Conservation (phyloP, 2,329 filamentous ascomycete genomes). For the Dryadomyces quercus-mongolicae region DNA sequence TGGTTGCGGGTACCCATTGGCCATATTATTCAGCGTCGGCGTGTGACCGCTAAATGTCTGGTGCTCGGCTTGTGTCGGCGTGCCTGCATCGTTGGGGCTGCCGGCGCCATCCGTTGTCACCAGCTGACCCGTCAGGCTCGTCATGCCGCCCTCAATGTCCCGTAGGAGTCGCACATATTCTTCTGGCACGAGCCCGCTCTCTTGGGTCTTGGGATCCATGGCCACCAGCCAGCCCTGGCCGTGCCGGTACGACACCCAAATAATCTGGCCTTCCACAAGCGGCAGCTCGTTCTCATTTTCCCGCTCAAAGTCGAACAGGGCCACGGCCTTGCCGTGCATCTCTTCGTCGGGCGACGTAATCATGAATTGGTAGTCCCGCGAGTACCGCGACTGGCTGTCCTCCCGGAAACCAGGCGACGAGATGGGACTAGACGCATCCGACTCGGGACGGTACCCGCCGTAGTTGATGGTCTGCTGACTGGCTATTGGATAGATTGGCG, state of each 20-base stretch:
- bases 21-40: conserved; percentile 29
- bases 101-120: conserved; percentile 31
- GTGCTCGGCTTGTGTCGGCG: conserved; percentile 50
- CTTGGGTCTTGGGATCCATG: conserved; percentile 85
- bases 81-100: conserved; percentile 44
- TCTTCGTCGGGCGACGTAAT: conserved; percentile 93
- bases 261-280: conserved; percentile 86
- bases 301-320: conserved; percentile 85
- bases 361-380: conserved; percentile 85
- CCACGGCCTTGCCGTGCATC: conserved; percentile 93
- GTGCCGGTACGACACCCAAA: conserved; percentile 90
- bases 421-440: conserved; percentile 44
- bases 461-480: conserved; percentile 34
- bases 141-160: conserved; percentile 86
- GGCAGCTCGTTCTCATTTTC: conserved; percentile 96
- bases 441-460: conserved; percentile 37
- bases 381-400: conserved; percentile 69
- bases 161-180: conserved; percentile 87
- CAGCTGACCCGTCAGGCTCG: conserved; percentile 50
- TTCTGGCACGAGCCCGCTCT: conserved; percentile 90
- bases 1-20: conserved; percentile 57
- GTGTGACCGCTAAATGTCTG: conserved; percentile 29
- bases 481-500: conserved; percentile 31
- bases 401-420: conserved; percentile 47
- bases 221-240: conserved; percentile 97